Evolutionary conservation across 176 grass and related monocot species (phyloP).

Genomic region (Luzula sylvatica): DNA sequence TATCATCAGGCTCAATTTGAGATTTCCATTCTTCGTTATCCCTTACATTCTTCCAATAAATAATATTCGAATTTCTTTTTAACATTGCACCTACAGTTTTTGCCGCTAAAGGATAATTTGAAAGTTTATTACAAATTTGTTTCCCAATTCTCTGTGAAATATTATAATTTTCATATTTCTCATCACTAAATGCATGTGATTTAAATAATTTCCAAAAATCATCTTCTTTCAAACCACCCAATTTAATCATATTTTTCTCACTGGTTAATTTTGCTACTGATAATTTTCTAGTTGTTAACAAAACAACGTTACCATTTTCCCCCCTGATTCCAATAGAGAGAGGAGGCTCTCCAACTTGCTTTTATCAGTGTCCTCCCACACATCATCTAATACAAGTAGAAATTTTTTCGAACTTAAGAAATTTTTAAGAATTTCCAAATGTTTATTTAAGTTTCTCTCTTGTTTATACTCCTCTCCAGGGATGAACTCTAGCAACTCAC

Average conservation of each 20-base stretch:
- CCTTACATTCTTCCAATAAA: neutral
- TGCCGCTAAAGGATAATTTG: constrained; percentile 17
- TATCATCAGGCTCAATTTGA: too few species aligned
- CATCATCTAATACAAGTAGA: constrained; percentile 29
- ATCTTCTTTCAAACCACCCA: neutral
- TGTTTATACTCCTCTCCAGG: neutral
- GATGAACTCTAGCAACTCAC: constrained; percentile 10
- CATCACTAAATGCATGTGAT: neutral
- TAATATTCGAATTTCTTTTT: neutral
- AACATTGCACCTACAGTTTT: constrained; percentile 14
- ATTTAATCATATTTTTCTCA: neutral
- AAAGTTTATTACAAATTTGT: constrained; percentile 9
- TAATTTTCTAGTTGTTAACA: neutral
- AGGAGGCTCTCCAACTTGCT: constrained; percentile 6
- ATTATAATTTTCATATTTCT: neutral
- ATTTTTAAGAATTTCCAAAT: neutral
- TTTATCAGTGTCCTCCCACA: constrained; percentile 16
- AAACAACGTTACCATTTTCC: neutral
- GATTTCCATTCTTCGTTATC: too few species aligned
- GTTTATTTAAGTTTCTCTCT: neutral
- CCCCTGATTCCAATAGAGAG: constrained; percentile 3
- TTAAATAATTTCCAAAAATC: neutral
- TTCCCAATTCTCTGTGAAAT: neutral
- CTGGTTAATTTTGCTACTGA: neutral
- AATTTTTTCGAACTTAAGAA: constrained; percentile 6